phyloP scores from a whole-genome alignment of 106 monocot species.

The Dendrobium chrysotoxum region DNA sequence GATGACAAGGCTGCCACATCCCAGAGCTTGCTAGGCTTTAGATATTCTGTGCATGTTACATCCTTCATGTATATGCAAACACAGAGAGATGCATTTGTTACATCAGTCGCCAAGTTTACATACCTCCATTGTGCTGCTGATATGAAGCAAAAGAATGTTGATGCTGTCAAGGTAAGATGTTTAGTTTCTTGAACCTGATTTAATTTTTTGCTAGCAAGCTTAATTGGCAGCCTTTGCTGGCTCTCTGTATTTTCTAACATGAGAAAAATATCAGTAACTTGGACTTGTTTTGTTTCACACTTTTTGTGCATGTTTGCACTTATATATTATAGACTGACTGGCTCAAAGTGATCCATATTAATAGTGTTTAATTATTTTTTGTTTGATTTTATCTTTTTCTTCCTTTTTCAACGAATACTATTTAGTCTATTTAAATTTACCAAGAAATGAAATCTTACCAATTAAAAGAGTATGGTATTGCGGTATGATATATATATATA shows the following conservation, averaged over 20 bases:
- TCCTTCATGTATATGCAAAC: conserved; percentile 96
- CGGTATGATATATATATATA: too few species aligned
- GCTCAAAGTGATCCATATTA: not conserved
- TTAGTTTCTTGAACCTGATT: not conserved
- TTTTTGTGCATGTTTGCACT: not conserved
- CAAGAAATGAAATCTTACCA: not conserved
- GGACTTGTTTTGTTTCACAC: not conserved
- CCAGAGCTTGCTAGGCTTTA: conserved; percentile 75
- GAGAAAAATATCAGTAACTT: not conserved
- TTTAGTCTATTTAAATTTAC: not conserved
- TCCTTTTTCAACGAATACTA: not conserved
- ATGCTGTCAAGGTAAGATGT: conserved; percentile 84
- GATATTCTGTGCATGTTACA: conserved; percentile 91
- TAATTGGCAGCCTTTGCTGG: not conserved
- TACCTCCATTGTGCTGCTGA: conserved; percentile 91
- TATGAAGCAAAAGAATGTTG: conserved; percentile 99
- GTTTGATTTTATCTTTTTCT: not conserved
- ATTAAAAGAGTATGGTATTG: not conserved
- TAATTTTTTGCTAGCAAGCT: not conserved
- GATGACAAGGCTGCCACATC: conserved; percentile 70
- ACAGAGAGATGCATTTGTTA: conserved; percentile 98
- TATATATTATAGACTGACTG: not conserved
- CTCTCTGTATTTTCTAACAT: not conserved
- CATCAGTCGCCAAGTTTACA: conserved; percentile 96
- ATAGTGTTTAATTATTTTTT: not conserved